Evolutionary conservation across 768 basidiomycete genomes (phyloP).

Genomic region (Mycena capillaripes): DNA sequence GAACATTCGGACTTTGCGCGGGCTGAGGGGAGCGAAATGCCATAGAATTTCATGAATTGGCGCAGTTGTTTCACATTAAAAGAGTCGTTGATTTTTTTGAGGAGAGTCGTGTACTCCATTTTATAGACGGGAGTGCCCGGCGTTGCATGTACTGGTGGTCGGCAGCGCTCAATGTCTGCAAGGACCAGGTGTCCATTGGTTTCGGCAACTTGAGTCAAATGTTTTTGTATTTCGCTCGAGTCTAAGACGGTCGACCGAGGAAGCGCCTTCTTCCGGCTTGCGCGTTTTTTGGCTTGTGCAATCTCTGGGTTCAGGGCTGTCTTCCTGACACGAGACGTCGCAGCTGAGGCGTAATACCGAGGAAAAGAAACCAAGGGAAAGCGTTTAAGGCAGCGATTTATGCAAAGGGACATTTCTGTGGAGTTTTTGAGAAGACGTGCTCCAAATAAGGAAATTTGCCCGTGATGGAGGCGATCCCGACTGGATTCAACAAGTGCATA

Average conservation of each 20-base stretch:
- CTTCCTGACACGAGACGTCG: not conserved
- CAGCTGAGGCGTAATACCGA: conserved; percentile 20
- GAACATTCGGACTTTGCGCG: conserved; percentile 58
- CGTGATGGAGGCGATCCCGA: not conserved
- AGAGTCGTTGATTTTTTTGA: conserved; percentile 67
- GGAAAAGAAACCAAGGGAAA: conserved; percentile 24
- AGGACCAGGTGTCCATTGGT: conserved; percentile 64
- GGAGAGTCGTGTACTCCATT: conserved; percentile 64
- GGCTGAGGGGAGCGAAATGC: conserved; percentile 49
- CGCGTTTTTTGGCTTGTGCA: conserved; percentile 10
- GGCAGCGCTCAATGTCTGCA: conserved; percentile 72
- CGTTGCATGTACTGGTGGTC: conserved; percentile 56
- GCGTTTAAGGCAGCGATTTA: conserved; percentile 28
- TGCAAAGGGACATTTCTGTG: not conserved
- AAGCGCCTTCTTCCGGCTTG: not conserved
- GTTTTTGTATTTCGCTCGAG: conserved; percentile 65
- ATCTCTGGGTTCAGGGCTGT: not conserved
- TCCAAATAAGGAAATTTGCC: too few relatives aligned
- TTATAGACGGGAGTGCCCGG: conserved; percentile 64
- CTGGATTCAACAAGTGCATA: not conserved
- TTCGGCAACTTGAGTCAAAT: conserved; percentile 67
- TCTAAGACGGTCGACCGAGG: conserved; percentile 49
- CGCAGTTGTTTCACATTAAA: conserved; percentile 76
- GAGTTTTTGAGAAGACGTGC: too few relatives aligned
- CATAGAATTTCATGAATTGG: conserved; percentile 64